Conservation (phyloP, 495 filamentous ascomycete species). For the Aspergillus bertholletiae region DNA sequence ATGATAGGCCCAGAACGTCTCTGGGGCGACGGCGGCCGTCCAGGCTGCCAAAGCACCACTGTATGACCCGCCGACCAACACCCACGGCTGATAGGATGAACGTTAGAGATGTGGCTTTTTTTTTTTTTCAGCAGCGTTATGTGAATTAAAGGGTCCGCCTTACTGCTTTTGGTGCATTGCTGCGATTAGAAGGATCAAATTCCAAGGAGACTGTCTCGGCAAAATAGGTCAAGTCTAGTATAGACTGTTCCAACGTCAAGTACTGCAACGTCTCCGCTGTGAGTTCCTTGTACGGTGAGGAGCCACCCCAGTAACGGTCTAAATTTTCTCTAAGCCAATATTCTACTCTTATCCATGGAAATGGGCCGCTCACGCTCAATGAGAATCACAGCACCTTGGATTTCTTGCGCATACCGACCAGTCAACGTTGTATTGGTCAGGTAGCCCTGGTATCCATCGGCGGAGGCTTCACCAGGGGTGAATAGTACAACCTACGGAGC, state of each 20-base stretch:
- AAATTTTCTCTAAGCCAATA: neutral
- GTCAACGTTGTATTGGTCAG: constrained; percentile 47
- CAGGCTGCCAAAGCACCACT: constrained; percentile 61
- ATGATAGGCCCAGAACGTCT: constrained; percentile 67
- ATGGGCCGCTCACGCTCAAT: constrained; percentile 48
- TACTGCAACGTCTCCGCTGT: constrained; percentile 56
- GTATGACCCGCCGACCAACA: constrained; percentile 63
- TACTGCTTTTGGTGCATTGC: constrained; percentile 50
- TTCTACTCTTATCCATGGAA: neutral
- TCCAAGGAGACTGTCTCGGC: constrained; percentile 54
- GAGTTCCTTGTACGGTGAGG: constrained; percentile 54
- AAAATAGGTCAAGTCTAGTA: constrained; percentile 61
- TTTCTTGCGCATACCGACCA: constrained; percentile 49
- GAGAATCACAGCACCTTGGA: constrained; percentile 54
- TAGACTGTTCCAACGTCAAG: constrained; percentile 59
- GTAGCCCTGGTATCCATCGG: constrained; percentile 47
- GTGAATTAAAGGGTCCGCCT: constrained; percentile 1
- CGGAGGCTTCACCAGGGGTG: constrained; percentile 56
- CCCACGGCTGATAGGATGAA: constrained; percentile 50
- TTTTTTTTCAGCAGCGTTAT: neutral
- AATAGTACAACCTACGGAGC: constrained; percentile 46
- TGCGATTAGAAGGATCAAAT: constrained; percentile 52
- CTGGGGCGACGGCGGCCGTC: constrained; percentile 55
- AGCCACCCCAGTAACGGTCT: constrained; percentile 61
- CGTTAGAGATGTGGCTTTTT: neutral